A percentile compares a stretch with the other conserved stretches of the same genome.
Evolutionary conservation across 2,329 filamentous ascomycete genomes (phyloP).

Genomic region (Xylaria sp.): DNA sequence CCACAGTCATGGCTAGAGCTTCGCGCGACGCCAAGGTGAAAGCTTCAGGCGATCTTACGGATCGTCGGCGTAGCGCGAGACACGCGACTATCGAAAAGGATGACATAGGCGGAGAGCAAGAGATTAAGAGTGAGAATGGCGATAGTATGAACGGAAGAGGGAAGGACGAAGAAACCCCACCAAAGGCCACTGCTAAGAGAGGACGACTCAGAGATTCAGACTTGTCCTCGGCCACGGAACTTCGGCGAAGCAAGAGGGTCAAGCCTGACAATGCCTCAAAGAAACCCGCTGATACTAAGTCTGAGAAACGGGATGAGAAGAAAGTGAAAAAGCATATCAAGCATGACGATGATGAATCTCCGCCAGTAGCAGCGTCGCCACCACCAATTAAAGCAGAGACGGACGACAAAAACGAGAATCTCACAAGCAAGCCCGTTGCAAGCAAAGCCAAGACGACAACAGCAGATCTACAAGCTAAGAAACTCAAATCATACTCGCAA

Average conservation of each 20-base stretch:
- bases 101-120: slow-evolving; percentile 1
- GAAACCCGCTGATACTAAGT: not conserved
- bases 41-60: not conserved
- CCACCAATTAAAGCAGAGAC: slow-evolving; percentile 15
- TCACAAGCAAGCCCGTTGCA: not conserved
- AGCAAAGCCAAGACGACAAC: not conserved
- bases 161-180: not conserved
- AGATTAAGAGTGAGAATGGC: not conserved
- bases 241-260: slow-evolving; percentile 33
- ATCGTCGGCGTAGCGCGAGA: slow-evolving; percentile 42
- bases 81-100: slow-evolving; percentile 12
- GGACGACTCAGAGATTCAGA: not conserved
- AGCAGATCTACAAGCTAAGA: slow-evolving; percentile 53
- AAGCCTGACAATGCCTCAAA: not conserved
- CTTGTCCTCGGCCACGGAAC: not conserved
- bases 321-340: slow-evolving; percentile 17
- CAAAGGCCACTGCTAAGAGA: slow-evolving; percentile 30
- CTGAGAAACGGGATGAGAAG: not conserved
- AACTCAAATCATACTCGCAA: slow-evolving; percentile 57
- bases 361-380: not conserved
- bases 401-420: slow-evolving; percentile 6
- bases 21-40: not conserved
- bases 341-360: slow-evolving; percentile 8
- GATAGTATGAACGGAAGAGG: not conserved
- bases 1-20: slow-evolving; percentile 19